Evolutionary conservation across 2,329 filamentous ascomycete species (phyloP), one percentile per base, ranked within the genome.

Genomic region (Macrophomina pseudophaseolina): DNA sequence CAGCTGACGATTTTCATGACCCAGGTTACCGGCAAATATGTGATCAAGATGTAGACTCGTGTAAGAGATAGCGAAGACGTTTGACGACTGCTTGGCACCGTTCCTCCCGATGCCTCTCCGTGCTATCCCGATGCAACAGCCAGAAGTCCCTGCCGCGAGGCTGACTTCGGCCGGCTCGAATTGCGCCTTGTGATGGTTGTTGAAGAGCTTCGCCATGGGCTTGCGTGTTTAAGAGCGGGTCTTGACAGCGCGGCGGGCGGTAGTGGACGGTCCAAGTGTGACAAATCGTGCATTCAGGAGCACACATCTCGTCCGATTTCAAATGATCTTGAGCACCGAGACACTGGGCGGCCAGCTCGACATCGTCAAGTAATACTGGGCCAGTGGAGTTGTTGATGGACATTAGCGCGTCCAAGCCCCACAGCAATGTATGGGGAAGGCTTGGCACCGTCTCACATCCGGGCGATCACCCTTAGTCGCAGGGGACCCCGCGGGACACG

Each of bases 381-480:
- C n/a, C 53, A 14, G 56, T 46, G 56, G 28, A 32, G 42, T 18
- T 60, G 42, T 40, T 18, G 40, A 14, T 60, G 30, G 28, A 9
- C 40, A 35, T 33, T n/a, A 60, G 40, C 54, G 40, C 40, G 54
- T 46, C 54, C 23, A n/a, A 14, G 56, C 42, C 56, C 56, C 56
- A 60, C 56, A 35, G 40, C 18, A 7, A 23, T 60, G 56, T 38
- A 35, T 9, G 56, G 56, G 56, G 42, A 46, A 44, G 40, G 4
- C 42, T 60, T 60, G 56, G 56, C 56, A 40, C 18, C 56, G 58
- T 62, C 58, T 62, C 58, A 62, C 58, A 28, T 62, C 23, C n/a
- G 30, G 58, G 12, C 58, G 58, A 62, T 62, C 58, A n/a, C n/a
- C 16, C 8, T 42, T 42, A 23, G 30, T 14, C 40, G 56, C 56